Percentiles rank a stretch among this genome's conserved stretches.
Evolutionary conservation across 2,329 filamentous ascomycete species (phyloP).

Genomic region (Botryotinia calthae): DNA sequence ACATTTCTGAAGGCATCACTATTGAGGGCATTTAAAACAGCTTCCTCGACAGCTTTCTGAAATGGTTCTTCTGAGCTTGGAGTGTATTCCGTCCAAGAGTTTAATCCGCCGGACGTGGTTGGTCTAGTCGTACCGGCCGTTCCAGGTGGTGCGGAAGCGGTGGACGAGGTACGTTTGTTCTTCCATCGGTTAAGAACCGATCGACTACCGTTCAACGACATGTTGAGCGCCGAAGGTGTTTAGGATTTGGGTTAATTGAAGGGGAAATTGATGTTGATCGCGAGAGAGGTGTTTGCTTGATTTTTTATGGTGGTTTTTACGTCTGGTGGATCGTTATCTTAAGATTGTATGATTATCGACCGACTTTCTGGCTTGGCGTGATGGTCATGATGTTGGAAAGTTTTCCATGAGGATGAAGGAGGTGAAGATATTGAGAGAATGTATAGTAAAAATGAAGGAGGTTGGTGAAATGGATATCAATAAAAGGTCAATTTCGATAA

Average conservation of each 20-base stretch:
- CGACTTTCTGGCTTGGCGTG: conserved; percentile 7
- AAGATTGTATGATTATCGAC: background rate
- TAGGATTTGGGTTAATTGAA: background rate
- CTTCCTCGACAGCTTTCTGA: conserved; percentile 27
- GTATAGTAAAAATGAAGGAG: conserved; percentile 15
- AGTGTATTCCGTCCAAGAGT: conserved; percentile 19
- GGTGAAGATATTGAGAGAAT: conserved; percentile 16
- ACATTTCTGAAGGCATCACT: conserved; percentile 29
- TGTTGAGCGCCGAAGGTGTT: conserved; percentile 5
- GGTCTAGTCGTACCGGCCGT: conserved; percentile 21
- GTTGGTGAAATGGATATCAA: conserved; percentile 18
- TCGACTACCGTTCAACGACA: conserved; percentile 24
- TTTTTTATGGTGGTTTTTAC: background rate
- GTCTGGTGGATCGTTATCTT: background rate
- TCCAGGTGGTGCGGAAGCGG: conserved; percentile 14
- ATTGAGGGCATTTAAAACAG: conserved; percentile 27
- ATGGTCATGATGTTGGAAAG: conserved; percentile 17
- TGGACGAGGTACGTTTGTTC: conserved; percentile 25
- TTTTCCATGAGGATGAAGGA: conserved; percentile 5
- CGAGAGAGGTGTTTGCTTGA: background rate
- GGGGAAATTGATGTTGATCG: background rate
- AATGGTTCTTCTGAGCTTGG: conserved; percentile 24
- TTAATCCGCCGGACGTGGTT: conserved; percentile 21
- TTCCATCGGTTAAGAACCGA: conserved; percentile 28
- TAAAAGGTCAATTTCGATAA: conserved; percentile 10